Conservation (phyloP, 495 filamentous ascomycete genomes). For the Aspergillus bertholletiae region DNA sequence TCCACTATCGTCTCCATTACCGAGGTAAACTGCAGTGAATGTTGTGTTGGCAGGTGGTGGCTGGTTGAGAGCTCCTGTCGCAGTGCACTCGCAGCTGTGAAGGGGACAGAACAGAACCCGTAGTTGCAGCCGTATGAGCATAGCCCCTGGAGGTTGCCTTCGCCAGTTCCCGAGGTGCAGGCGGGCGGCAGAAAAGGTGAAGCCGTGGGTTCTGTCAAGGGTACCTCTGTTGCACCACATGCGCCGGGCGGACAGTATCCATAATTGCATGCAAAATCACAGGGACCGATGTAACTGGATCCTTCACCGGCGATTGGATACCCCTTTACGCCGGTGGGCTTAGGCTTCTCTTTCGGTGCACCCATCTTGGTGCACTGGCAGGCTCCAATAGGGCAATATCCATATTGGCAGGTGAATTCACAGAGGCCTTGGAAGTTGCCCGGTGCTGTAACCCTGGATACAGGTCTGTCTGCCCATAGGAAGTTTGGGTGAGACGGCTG, state of each 20-base stretch:
- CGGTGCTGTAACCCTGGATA: conserved; percentile 11
- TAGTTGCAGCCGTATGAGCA: conserved; percentile 13
- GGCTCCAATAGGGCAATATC: conserved; percentile 16
- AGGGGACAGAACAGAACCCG: conserved; percentile 16
- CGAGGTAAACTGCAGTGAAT: neutral
- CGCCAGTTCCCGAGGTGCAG: conserved; percentile 7
- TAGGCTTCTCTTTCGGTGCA: neutral
- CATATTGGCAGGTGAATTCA: conserved; percentile 11
- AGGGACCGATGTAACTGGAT: conserved; percentile 8
- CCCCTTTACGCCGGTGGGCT: conserved; percentile 8
- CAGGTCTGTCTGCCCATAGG: conserved; percentile 14
- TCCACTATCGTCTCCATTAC: neutral
- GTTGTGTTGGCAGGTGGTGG: neutral
- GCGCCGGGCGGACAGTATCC: conserved; percentile 1
- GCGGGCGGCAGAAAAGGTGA: conserved; percentile 6
- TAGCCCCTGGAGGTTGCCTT: conserved; percentile 8
- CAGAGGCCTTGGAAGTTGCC: conserved; percentile 12
- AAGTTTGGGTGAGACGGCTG: neutral
- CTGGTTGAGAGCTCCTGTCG: neutral
- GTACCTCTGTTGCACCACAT: conserved; percentile 7
- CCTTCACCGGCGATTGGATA: conserved; percentile 9
- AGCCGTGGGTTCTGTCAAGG: conserved; percentile 6
- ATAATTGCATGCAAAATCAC: conserved; percentile 9
- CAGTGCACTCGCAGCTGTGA: conserved; percentile 12
- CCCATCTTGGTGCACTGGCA: conserved; percentile 14